Evolutionary conservation across 176 grass and related monocot genomes (phyloP).

Genomic region (Raddia guianensis): DNA sequence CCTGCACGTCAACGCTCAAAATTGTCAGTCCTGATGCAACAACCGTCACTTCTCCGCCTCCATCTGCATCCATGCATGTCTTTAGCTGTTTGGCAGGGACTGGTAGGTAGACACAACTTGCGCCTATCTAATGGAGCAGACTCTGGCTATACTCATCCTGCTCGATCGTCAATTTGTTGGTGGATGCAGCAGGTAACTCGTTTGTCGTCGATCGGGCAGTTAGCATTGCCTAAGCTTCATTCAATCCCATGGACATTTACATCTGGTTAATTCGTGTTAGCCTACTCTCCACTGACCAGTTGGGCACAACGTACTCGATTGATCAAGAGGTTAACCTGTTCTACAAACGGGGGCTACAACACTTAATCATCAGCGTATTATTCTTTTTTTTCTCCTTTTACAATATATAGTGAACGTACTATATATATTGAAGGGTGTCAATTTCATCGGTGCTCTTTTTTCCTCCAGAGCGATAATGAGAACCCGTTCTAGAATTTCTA

Average conservation of each 20-base stretch:
- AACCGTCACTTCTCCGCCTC: not conserved
- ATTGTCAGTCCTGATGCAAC: not conserved
- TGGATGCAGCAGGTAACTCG: not conserved
- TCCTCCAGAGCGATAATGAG: not conserved
- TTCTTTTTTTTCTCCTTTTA: not conserved
- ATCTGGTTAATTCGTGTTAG: not conserved
- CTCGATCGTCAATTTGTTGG: not conserved
- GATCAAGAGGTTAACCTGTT: not conserved
- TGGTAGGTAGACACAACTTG: conserved; percentile 27
- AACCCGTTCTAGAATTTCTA: not conserved
- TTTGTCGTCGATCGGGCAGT: not conserved
- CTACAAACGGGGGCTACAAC: conserved; percentile 27
- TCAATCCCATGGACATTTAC: not conserved
- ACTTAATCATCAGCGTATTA: not conserved
- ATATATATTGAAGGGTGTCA: not conserved
- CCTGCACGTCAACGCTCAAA: conserved; percentile 5
- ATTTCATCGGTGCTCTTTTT: not conserved
- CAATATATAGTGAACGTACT: not conserved
- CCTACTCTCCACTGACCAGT: not conserved
- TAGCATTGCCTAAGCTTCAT: not conserved
- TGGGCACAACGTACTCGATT: not conserved
- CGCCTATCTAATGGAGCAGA: not conserved
- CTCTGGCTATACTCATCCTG: not conserved
- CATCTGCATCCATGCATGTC: not conserved
- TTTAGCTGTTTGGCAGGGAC: conserved; percentile 26